Conservation (phyloP, 495 filamentous ascomycete genomes). For the Penicillium roqueforti region DNA sequence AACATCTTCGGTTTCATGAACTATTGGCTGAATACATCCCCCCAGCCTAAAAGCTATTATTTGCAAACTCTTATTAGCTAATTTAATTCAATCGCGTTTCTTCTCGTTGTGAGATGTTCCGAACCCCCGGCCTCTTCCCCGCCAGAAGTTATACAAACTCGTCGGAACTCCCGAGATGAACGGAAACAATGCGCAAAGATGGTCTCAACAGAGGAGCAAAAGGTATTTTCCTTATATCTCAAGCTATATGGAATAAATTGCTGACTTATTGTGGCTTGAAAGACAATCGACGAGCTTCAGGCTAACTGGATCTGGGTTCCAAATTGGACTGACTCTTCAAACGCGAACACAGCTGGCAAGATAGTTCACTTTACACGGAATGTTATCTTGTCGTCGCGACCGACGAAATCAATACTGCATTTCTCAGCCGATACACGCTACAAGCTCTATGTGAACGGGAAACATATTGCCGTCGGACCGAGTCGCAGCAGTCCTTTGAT, state of each 20-base stretch:
- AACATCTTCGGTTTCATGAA: too few relatives aligned
- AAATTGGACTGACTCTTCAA: background rate
- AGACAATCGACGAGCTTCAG: slow-evolving; percentile 35
- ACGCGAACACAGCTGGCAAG: slow-evolving; percentile 11
- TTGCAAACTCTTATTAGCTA: too few relatives aligned
- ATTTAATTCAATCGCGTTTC: background rate
- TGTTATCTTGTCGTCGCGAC: slow-evolving; percentile 15
- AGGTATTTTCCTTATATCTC: background rate
- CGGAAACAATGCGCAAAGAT: background rate
- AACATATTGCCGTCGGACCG: slow-evolving; percentile 32
- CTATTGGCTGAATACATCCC: too few relatives aligned
- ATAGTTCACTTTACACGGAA: background rate
- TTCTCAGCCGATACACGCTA: slow-evolving; percentile 41
- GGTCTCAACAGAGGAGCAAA: background rate
- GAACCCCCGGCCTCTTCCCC: background rate
- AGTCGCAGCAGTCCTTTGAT: slow-evolving; percentile 30
- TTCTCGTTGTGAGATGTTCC: slow-evolving; percentile 3
- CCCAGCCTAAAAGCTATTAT: too few relatives aligned
- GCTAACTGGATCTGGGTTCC: slow-evolving; percentile 8
- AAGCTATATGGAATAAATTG: background rate
- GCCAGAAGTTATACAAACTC: background rate
- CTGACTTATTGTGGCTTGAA: background rate
- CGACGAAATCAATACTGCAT: slow-evolving; percentile 21
- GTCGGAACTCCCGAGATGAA: background rate
- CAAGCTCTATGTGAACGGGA: slow-evolving; percentile 36